Evolutionary conservation across 768 basidiomycete species (phyloP), one percentile per base, ranked within the genome.

Genomic region (Guyanaporus albipodus): DNA sequence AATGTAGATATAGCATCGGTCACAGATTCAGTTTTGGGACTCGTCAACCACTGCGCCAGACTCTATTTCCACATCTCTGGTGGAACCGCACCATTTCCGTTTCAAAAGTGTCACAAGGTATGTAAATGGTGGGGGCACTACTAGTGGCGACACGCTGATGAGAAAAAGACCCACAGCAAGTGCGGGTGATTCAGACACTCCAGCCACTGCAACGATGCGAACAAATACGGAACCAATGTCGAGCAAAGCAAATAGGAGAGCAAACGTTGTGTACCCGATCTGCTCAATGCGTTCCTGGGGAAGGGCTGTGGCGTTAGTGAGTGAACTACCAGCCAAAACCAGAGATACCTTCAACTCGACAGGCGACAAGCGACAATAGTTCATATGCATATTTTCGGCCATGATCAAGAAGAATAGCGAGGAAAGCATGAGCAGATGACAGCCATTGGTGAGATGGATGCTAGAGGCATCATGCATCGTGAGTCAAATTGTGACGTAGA

Each of bases 291-390:
- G 38, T 41, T 57, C 48, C 59, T 62, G 27, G 4, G 19, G 0
- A 10, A 26, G 2, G 24, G 37, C 11, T 11, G 31, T 23, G 10
- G 21, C 15, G 17, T 38, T 10, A 36, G n/a, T 19, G 19, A 12
- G 7, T 4, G 4, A 7, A 11, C n/a, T 1, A 1, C 7, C 0
- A 19, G 33, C 14, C 21, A 18, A 6, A 15, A 24, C n/a, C 17
- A 22, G 33, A 23, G 2, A n/a, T 55, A 61, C 60, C 56, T 63
- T 63, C 1, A 63, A 44, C 21, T 61, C 38, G 1, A 24, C n/a
- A 31, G 61, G 44, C 33, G 61, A 42, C 35, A 63, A 53, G 37
- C 61, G 49, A 42, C 48, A 56, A 18, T 62, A 61, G 7, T 42
- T 43, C 2, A 61, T 18, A 19, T 43, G 56, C 8, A 58, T 52